Base-by-base conservation (phyloP, 2,329 filamentous ascomycete genomes). In the Chaetomium olivaceum region DNA sequence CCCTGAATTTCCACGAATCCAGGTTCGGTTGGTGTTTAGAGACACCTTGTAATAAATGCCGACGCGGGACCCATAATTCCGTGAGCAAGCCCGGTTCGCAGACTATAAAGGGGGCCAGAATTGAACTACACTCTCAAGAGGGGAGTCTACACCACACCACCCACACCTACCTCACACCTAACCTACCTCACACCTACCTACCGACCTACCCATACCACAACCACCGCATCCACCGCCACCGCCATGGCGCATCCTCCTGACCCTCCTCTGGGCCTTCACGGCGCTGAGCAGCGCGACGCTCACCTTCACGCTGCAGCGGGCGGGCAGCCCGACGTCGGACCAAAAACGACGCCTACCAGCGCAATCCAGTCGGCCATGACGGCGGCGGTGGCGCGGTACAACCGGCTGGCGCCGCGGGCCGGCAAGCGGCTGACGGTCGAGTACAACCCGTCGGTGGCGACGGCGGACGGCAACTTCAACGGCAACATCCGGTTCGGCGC, bases 401-500 rank as follows among this genome's bases (percentile, higher is more conserved):
- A 74, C 31, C 72, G 72, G 0, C 74, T 76, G 36, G 71, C 77
- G 2, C 64, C 59, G 4, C 68, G 67, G 14, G 75, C 80, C 8
- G 73, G 62, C 68, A 82, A 82, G 71, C 71, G 70, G 2, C 72
- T 82, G 60, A 74, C 72, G 0, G 79, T 80, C 27, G 72, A 76
- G 48, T 82, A 83, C 72, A 71, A 74, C 9, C 79, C 80, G 7
- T 74, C 79, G 23, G 80, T 83, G 12, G 75, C 77, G 9, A 82
- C 80, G 0, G 81, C 81, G 27, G 81, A 82, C 68, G 81, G 76
- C 9, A 80, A 73, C 75, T 80, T 76, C 73, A 80, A 78, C 70
- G 80, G 80, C 50, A 77, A 80, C 71, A 73, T 82, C n/a, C 78
- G 80, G 16, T 82, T 83, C 71, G 80, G 80, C 5, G 74, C 76